Evolutionary conservation across 2,329 filamentous ascomycete genomes (phyloP), one percentile per base, ranked within the genome.

Genomic region (Neopestalotiopsis clavispora): DNA sequence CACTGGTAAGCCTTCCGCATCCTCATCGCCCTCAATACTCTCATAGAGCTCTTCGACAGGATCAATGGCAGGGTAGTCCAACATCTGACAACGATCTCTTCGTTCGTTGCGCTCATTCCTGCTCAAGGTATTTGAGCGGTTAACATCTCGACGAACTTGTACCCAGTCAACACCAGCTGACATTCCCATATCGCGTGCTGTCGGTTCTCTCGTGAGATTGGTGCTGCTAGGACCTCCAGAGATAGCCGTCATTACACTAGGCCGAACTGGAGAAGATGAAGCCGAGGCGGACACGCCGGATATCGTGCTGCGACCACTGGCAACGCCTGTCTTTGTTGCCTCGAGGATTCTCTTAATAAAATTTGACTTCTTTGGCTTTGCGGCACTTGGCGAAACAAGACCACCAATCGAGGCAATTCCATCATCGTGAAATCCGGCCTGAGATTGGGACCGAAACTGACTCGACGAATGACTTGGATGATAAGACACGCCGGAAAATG

Each of bases 341-440:
- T 97, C 95, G 38, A 98, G 89, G 74, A 98, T 95, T 77, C 97
- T 97, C 80, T 95, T 96, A 85, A 98, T 96, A 76, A 98, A 97
- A 63, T 94, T 95, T 71, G 91, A 91, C 79, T 94, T 96, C 71
- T 93, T 94, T 1, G 90, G 86, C 80, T 95, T 92, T 0, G 67
- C 66, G 4, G 32, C 69, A 9, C 67, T 72, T 13, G 94, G 94
- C 70, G 86, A 84, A 6, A 90, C 85, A 9, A 98, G 86, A 0
- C 95, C 95, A 56, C 95, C 95, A 5, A 98, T 85, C 0, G 92
- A 88, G 52, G 90, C 87, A 23, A 88, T 86, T 0, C 87, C 86
- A 62, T 95, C 92, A 23, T 91, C 89, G 1, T 87, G 82, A 67
- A 89, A 91, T 1, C 89, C 91, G 23, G 89, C 85, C 69, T 92